Evolutionary conservation across 2,329 filamentous ascomycete genomes (phyloP), one percentile per base, ranked within the genome.

Genomic region (Aspergillus fijiensis): DNA sequence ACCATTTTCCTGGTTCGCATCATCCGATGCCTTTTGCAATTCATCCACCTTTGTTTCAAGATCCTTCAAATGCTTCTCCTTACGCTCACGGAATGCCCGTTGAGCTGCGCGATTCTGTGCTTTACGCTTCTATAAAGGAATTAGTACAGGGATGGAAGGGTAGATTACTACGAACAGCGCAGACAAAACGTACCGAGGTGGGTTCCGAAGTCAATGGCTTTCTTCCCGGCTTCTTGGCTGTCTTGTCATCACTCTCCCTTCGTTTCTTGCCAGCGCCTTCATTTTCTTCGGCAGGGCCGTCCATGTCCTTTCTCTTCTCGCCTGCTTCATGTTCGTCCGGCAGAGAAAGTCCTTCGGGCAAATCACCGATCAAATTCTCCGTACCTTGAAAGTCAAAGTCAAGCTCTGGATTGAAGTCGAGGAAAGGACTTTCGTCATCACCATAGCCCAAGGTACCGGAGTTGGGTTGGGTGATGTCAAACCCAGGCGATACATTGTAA

Each of bases 161-260:
- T 57, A 7, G 7, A 11, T 33, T 35, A 29, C n/a, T 42, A 19
- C 48, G 31, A 14, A 39, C 33, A 23, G 51, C 49, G 35, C 23
- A 49, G 49, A 45, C 7, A 6, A 39, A 61, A 86, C 93, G 81
- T 87, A 98, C 94, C 67, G 93, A 95, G 68, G 91, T 98, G 25
- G 95, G 95, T 77, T 98, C 95, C 23, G 91, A 96, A 51, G 92
- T 98, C 70, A 98, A 82, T 21, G 94, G 95, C 82, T 99, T 99
- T 64, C 95, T 87, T 54, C 95, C 95, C 4, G 95, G 94, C 80
- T 98, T 99, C 86, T 98, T 98, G 25, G 91, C 87, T 49, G 88
- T 83, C 78, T 95, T 96, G 49, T 93, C 91, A 58, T 92, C 88
- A 60, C 89, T 87, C 77, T 96, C 92, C 61, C 90, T 86, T 65